Evolutionary conservation across 75 land plant species (phyloP), one percentile per base, ranked within the genome.

Genomic region (Pseudotsuga menziesii): DNA sequence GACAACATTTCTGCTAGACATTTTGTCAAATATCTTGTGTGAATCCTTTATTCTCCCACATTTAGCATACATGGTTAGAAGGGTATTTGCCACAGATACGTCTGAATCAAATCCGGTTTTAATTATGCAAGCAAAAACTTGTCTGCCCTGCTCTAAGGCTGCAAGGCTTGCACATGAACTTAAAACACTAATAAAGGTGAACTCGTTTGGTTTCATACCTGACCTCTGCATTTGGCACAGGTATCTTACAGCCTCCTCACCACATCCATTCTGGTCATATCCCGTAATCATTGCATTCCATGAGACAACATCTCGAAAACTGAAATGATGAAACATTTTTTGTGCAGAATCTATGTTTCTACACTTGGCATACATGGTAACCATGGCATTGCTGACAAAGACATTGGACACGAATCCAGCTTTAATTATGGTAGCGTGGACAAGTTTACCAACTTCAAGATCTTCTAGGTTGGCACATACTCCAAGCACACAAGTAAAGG

Each of bases 331-430:
- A 60, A 60, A 60, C 61, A 60, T 19, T 20, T 20, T 20, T 60
- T 60, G n/a, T 60, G 61, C n/a, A 3, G 20, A 17, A 4, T 39
- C 12, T 39, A 41, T 44, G 52, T 15, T 20, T 41, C 72, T 23
- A 41, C 72, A 70, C 39, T 39, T 70, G 20, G 52, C 72, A 44
- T 70, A 70, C 72, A 70, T 26, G 11, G 52, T 70, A 36, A 70
- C 23, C 19, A 70, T 36, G 6, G 22, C 44, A 70, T 44, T 70
- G 16, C 32, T 2, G 22, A 41, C 17, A 16, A 32, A 70, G n/a
- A 35, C 20, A 70, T 70, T 32, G 20, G n/a, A 39, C 16, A 19
- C 44, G 19, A 39, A 70, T 29, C 72, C 52, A 70, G 48, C 16
- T 70, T 70, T 70, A 13, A 41, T 20, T 8, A 70, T n/a, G 19